Conservation (phyloP, 2,329 filamentous ascomycete species). For the Arthrobotrys iridis region DNA sequence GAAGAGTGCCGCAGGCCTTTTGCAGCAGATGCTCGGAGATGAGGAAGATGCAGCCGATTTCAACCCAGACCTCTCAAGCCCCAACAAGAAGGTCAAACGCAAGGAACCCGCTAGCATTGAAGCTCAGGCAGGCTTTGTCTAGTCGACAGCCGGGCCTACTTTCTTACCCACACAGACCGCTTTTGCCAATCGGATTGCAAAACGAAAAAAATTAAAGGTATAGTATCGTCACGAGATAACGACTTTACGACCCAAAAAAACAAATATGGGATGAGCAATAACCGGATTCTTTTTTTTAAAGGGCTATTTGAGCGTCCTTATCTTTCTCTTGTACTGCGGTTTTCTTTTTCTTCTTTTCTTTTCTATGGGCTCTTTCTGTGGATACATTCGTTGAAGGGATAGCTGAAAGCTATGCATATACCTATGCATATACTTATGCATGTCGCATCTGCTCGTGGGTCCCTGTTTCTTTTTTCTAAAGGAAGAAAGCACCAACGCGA, state of each 20-base stretch:
- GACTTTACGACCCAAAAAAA: conserved; percentile 51
- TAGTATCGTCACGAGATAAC: conserved; percentile 48
- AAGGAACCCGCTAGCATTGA: conserved; percentile 45
- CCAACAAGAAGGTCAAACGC: conserved; percentile 53
- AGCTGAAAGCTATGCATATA: conserved; percentile 6
- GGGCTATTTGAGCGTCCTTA: conserved; percentile 23
- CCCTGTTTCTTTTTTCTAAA: conserved; percentile 1
- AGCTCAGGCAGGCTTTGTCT: conserved; percentile 50
- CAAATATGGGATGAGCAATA: conserved; percentile 42
- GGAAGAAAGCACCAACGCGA: background rate
- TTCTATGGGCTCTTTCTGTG: conserved; percentile 10
- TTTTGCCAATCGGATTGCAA: no score
- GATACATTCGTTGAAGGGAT: conserved; percentile 31
- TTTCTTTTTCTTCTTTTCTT: conserved; percentile 3
- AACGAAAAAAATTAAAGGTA: conserved; percentile 26
- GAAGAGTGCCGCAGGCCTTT: conserved; percentile 45
- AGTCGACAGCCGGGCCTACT: background rate
- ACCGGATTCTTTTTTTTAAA: conserved; percentile 16
- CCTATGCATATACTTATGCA: no score
- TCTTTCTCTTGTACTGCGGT: conserved; percentile 27
- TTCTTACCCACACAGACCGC: background rate
- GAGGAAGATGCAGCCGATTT: conserved; percentile 34
- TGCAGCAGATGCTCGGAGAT: conserved; percentile 50
- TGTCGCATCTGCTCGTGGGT: background rate
- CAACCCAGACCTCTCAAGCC: conserved; percentile 49